Evolutionary conservation across 2,329 filamentous ascomycete genomes (phyloP).

Genomic region (Colletotrichum sp.): DNA sequence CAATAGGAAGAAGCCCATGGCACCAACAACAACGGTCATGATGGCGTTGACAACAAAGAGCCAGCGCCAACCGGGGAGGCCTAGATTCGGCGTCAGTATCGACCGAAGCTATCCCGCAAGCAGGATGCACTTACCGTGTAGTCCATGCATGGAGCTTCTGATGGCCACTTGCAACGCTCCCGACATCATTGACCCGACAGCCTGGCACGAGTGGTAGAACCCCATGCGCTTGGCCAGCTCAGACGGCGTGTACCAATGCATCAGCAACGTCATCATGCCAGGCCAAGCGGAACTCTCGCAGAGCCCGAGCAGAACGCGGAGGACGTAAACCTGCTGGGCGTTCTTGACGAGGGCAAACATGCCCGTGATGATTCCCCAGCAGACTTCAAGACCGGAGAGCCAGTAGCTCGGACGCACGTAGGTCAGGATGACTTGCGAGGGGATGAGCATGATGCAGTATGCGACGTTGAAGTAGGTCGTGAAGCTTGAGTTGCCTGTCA

Average conservation of each 20-base stretch:
- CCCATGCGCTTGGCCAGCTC: constrained; percentile 54
- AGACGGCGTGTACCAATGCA: constrained; percentile 44
- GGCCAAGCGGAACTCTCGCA: constrained; percentile 39
- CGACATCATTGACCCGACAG: constrained; percentile 58
- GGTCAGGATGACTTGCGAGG: constrained; percentile 31
- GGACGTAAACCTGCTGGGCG: constrained; percentile 41
- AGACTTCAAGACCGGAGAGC: constrained; percentile 30
- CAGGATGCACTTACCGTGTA: neutral
- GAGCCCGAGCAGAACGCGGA: constrained; percentile 48
- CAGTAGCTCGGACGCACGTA: constrained; percentile 31
- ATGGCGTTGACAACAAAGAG: constrained; percentile 44
- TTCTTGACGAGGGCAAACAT: constrained; percentile 17
- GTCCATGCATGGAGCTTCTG: constrained; percentile 14
- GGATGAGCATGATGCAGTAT: constrained; percentile 30
- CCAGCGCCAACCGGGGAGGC: constrained; percentile 45
- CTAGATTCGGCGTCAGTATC: constrained; percentile 39
- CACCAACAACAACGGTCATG: constrained; percentile 24
- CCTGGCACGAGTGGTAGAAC: constrained; percentile 54
- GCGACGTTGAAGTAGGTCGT: constrained; percentile 26
- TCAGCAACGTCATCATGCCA: constrained; percentile 38
- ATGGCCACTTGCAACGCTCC: constrained; percentile 61
- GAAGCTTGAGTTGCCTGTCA: constrained; percentile 1
- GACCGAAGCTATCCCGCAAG: neutral
- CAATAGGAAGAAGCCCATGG: constrained; percentile 18
- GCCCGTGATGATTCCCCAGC: constrained; percentile 24